Base-by-base conservation (phyloP, 345 rosid genomes). In the Linum usitatissimum region DNA sequence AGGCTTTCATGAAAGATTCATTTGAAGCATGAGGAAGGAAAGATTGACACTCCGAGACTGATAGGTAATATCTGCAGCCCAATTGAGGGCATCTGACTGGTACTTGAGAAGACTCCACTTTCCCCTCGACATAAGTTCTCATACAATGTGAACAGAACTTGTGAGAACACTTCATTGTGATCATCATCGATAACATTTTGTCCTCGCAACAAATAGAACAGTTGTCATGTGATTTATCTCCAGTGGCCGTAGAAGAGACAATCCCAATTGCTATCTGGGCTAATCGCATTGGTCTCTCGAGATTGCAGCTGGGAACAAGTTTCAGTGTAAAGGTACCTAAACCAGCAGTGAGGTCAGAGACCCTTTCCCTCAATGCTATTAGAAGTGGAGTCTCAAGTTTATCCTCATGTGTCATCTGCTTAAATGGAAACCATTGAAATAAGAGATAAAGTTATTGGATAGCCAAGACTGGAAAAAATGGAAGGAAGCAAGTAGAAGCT, bases 81-180 rank as follows among this genome's bases (percentile, higher is more conserved):
- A 75, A 66, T 78, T 90, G 91, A 62, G 94, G 99, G 81, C 99
- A 90, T 71, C 84, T 81, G 68, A 90, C 77, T 53, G 97, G 97
- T 54, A 90, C 87, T 77, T 84, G 88, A 66, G 88, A 81, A 9
- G 85, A 75, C 71, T 81, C 75, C 59, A 93, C 73, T 81, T 90
- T 90, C 64, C 87, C 91, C 66, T 93, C 97, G 2, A 80, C 86
- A 63, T 84, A 87, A 19, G 88, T 87, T 80, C 76, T 84, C 99
- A 93, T 81, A 71, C 99, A 93, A 62, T 81, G 96, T 18, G 99
- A 90, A 67, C 99, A 93, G 80, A 90, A 93, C 64, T 79, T 86
- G 83, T 93, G 94, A 56, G 83, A 83, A 73, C 99, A 93, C 72
- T 87, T 84, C 85, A 93, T 55, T 15, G 77, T 72, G 18, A 87